Conservation (phyloP, 441 rosid species). For the Pelargonium myrrhifolium region DNA sequence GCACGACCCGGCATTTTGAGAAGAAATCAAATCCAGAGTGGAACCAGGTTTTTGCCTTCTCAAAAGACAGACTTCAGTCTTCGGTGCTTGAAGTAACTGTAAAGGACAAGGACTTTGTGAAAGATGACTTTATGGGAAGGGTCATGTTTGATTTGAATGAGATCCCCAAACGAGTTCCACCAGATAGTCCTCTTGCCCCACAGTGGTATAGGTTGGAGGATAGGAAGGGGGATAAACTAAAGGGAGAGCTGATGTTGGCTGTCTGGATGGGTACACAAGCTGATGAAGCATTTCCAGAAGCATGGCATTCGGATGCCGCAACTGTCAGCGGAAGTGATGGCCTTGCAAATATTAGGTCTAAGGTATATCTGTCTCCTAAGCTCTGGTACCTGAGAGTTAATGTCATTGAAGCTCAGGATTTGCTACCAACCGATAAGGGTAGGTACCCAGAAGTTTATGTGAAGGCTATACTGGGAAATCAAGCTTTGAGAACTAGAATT, state of each 20-base stretch:
- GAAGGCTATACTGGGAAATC: constrained; percentile 50
- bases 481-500: constrained; percentile 42
- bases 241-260: constrained; percentile 85
- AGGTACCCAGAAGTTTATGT: constrained; percentile 61
- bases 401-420: constrained; percentile 70
- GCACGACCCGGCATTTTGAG: constrained; percentile 72
- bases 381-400: constrained; percentile 75
- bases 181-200: constrained; percentile 90
- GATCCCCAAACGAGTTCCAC: constrained; percentile 73
- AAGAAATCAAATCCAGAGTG: constrained; percentile 82
- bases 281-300: constrained; percentile 77
- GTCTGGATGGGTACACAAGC: constrained; percentile 96
- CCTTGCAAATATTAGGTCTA: constrained; percentile 43
- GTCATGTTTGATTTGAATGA: constrained; percentile 67
- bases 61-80: constrained; percentile 79
- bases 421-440: constrained; percentile 53
- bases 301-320: constrained; percentile 81
- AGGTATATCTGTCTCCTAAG: constrained; percentile 60
- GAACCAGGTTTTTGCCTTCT: constrained; percentile 85
- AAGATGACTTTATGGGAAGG: constrained; percentile 69
- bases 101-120: constrained; percentile 66
- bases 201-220: constrained; percentile 87
- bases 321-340: constrained; percentile 37
- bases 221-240: constrained; percentile 50
- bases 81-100: constrained; percentile 65